phyloP scores from a whole-genome alignment of 257 asterid species.

The Solanum habrochaites region DNA sequence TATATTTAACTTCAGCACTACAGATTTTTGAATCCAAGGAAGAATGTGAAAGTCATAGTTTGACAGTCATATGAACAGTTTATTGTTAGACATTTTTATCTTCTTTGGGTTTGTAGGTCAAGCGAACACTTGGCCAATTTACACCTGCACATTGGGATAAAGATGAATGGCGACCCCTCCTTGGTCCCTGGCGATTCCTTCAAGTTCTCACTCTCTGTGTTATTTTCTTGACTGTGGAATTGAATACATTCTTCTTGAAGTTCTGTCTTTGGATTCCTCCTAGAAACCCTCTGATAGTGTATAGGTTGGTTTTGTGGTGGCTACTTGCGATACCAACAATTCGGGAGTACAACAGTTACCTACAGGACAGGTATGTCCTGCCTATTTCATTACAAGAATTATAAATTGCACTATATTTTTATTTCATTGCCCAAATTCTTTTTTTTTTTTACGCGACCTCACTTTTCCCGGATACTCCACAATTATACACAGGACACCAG shows the following conservation, averaged over 20 bases:
- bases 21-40: not conserved
- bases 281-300: conserved; percentile 66
- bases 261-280: conserved; percentile 98
- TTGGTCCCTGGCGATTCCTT: conserved; percentile 86
- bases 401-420: not conserved
- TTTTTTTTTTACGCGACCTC: not conserved
- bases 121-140: conserved; percentile 81
- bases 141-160: conserved; percentile 97
- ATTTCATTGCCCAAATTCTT: not conserved
- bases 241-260: conserved; percentile 87
- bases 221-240: conserved; percentile 82
- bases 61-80: not conserved
- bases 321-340: conserved; percentile 87
- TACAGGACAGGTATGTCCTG: conserved; percentile 65
- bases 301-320: conserved; percentile 93
- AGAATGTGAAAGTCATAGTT: not conserved
- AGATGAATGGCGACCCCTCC: conserved; percentile 98
- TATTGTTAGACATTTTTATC: not conserved
- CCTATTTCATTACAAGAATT: not conserved
- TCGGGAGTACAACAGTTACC: conserved; percentile 86
- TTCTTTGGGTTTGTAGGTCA: conserved; percentile 40
- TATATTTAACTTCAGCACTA: not conserved
- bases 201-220: conserved; percentile 82
- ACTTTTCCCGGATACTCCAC: not conserved
- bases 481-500: conserved; percentile 40